A percentile compares a stretch with the other conserved stretches of the same genome.
Conservation (phyloP, 805 yeast genomes). For the Ascoidea tarda region DNA sequence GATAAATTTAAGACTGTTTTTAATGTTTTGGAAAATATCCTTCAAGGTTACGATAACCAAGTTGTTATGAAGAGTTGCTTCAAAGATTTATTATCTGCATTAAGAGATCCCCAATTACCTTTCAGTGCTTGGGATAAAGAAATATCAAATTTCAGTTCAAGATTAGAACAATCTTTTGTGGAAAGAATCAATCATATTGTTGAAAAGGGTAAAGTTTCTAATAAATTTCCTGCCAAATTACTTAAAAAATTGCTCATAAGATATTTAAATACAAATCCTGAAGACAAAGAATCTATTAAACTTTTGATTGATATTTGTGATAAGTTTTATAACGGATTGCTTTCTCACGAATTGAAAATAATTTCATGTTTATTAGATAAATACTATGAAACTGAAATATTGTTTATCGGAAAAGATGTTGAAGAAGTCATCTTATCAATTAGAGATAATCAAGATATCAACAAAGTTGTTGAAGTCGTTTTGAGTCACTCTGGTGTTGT, state of each 20-base stretch:
- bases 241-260: slow-evolving; percentile 59
- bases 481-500: slow-evolving; percentile 82
- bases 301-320: slow-evolving; percentile 65
- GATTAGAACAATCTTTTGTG: slow-evolving; percentile 73
- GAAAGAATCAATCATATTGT: slow-evolving; percentile 47
- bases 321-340: slow-evolving; percentile 60
- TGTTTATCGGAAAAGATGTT: slow-evolving; percentile 70
- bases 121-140: slow-evolving; percentile 83
- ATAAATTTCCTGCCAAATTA: slow-evolving; percentile 81
- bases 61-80: slow-evolving; percentile 81
- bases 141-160: slow-evolving; percentile 81
- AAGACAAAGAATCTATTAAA: slow-evolving; percentile 44
- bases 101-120: slow-evolving; percentile 75
- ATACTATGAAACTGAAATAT: slow-evolving; percentile 64
- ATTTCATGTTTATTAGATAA: slow-evolving; percentile 56
- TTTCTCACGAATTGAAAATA: slow-evolving; percentile 70
- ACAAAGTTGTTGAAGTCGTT: slow-evolving; percentile 59
- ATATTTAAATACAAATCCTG: slow-evolving; percentile 32
- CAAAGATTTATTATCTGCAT: slow-evolving; percentile 51
- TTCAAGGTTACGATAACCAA: slow-evolving; percentile 90
- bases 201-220: slow-evolving; percentile 39
- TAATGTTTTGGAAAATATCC: slow-evolving; percentile 57
- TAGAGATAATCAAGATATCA: slow-evolving; percentile 65
- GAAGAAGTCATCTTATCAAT: slow-evolving; percentile 80
- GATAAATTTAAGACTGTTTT: slow-evolving; percentile 52